phyloP scores from a whole-genome alignment of 371 early-diverging fungal genomes.

The Mucor lusitanicus region DNA sequence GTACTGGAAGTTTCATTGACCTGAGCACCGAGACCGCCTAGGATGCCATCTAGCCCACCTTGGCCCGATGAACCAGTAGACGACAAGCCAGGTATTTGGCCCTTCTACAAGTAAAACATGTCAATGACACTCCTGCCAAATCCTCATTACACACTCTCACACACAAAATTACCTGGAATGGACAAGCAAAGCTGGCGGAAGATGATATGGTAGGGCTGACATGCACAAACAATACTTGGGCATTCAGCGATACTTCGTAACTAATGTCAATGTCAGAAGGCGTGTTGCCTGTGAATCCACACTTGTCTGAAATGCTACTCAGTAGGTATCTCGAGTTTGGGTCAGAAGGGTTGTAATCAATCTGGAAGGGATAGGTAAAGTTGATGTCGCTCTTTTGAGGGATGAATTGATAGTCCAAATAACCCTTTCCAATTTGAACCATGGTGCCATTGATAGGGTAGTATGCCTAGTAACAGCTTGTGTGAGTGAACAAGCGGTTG shows the following conservation, averaged over 20 bases:
- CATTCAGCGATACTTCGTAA: slow-evolving; percentile 42
- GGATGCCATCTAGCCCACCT: neutral
- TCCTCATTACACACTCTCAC: neutral
- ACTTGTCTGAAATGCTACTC: slow-evolving; percentile 30
- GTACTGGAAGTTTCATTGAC: neutral
- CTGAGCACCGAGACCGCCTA: neutral
- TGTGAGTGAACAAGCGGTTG: neutral
- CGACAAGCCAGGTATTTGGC: neutral
- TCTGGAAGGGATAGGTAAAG: slow-evolving; percentile 41
- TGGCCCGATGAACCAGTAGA: neutral
- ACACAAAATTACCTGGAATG: slow-evolving; percentile 18
- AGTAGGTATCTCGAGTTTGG: slow-evolving; percentile 22
- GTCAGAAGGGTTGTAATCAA: slow-evolving; percentile 33
- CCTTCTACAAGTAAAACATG: neutral
- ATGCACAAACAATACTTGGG: slow-evolving; percentile 44
- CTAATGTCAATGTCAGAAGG: slow-evolving; percentile 30
- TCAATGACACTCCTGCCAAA: neutral
- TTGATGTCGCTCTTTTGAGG: slow-evolving; percentile 28
- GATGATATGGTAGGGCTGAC: slow-evolving; percentile 32
- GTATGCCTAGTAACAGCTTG: slow-evolving; percentile 33
- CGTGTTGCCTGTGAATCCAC: slow-evolving; percentile 23
- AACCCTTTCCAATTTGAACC: slow-evolving; percentile 43
- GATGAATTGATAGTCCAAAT: slow-evolving; percentile 29
- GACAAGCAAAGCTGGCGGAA: slow-evolving; percentile 25
- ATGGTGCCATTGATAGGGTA: slow-evolving; percentile 28